These are phyloP conservation scores for Liriodendron chinense DNA, from an alignment of 164 flowering plant genomes.

Conservation along the genomic window DNA sequence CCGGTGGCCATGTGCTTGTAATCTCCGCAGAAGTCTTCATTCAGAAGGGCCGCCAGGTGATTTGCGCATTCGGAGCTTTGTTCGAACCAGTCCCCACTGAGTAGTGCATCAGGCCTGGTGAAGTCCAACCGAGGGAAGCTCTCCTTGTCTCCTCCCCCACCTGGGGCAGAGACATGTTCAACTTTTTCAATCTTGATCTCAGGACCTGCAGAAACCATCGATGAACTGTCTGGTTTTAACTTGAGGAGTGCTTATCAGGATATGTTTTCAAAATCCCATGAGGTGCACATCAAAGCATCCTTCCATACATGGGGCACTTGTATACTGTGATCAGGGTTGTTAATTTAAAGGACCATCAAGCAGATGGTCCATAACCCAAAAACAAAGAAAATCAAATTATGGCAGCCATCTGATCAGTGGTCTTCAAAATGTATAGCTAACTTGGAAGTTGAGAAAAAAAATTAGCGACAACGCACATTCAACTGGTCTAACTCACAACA, in stretches of 20 bases:
- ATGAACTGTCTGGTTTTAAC: neutral
- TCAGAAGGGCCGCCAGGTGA: conserved; percentile 36
- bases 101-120: conserved; percentile 45
- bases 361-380: neutral
- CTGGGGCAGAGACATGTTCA: conserved; percentile 26
- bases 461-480: neutral
- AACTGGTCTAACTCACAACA: neutral
- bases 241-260: neutral
- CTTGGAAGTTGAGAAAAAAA: neutral
- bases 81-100: conserved; percentile 51
- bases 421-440: neutral
- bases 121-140: conserved; percentile 15
- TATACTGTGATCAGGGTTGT: neutral
- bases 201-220: conserved; percentile 31
- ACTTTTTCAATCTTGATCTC: conserved; percentile 42
- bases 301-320: neutral
- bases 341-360: neutral
- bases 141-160: conserved; percentile 22
- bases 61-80: conserved; percentile 21
- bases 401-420: neutral
- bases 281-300: neutral
- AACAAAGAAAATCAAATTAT: neutral
- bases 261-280: neutral
- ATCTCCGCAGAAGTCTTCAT: conserved; percentile 44
- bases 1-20: conserved; percentile 34